These are phyloP conservation scores for Nicotiana noctiflora DNA, from an alignment of 257 asterid species.

Conservation along the genomic window DNA sequence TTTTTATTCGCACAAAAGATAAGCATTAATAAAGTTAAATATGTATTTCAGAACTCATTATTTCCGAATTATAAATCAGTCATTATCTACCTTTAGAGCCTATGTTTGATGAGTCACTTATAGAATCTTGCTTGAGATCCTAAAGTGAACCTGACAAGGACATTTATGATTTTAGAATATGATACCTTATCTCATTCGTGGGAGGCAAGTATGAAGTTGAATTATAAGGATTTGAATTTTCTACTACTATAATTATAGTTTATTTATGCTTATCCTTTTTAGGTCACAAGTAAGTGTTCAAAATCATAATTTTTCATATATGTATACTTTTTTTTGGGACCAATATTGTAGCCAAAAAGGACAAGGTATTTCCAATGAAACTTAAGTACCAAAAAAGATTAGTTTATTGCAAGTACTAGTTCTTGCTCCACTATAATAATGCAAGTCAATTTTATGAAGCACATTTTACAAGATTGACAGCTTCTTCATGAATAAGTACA, in stretches of 20 bases:
- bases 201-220: conserved; percentile 4
- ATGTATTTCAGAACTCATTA: neutral
- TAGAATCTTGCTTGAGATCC: neutral
- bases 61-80: neutral
- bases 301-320: neutral
- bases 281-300: neutral
- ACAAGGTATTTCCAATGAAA: neutral
- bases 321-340: neutral
- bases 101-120: neutral
- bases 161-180: neutral
- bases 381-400: neutral
- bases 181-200: neutral
- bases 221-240: neutral
- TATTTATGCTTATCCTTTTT: neutral
- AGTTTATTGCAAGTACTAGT: conserved; percentile 1
- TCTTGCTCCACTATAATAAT: neutral
- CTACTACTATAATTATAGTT: neutral
- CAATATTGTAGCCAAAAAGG: neutral
- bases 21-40: neutral
- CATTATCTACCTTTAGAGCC: too few relatives aligned
- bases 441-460: conserved; percentile 13
- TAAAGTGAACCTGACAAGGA: neutral
- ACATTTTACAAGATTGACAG: conserved; percentile 18
- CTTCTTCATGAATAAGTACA: conserved; percentile 11
- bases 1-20: too few relatives aligned